Percentiles rank a stretch among this genome's conserved stretches.
Evolutionary conservation across 192 early-diverging fungal genomes (phyloP).

Genomic region (Thoreauomyces humboldtii): DNA sequence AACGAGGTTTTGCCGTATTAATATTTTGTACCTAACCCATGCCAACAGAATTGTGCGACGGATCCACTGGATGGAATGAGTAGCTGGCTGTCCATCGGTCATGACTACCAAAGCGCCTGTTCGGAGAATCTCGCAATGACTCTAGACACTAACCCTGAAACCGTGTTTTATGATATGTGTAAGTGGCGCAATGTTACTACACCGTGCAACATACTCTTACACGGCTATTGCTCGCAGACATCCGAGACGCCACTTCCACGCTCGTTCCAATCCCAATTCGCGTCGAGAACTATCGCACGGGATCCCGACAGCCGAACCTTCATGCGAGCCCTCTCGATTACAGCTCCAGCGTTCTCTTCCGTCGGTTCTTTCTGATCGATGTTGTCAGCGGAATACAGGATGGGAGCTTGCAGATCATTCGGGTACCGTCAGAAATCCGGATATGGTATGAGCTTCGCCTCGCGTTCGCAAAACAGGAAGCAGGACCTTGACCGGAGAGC

Average conservation of each 20-base stretch:
- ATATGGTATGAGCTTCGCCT: conserved; percentile 37
- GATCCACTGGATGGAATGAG: neutral
- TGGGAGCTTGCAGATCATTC: conserved; percentile 32
- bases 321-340: conserved; percentile 23
- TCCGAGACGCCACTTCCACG: conserved; percentile 27
- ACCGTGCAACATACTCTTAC: neutral
- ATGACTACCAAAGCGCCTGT: conserved; percentile 36
- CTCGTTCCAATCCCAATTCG: conserved; percentile 47
- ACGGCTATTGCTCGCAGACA: conserved; percentile 22
- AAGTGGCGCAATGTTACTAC: conserved; percentile 21
- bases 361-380: conserved; percentile 50
- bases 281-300: conserved; percentile 30
- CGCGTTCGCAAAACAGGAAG: neutral
- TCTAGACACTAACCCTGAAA: conserved; percentile 21
- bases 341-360: conserved; percentile 24
- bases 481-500: no score
- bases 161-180: conserved; percentile 51
- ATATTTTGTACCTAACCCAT: neutral
- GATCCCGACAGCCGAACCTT: conserved; percentile 15
- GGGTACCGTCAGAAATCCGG: conserved; percentile 36
- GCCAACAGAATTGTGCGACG: neutral
- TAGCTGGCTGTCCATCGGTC: conserved; percentile 35
- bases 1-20: neutral
- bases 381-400: conserved; percentile 42
- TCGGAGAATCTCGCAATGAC: conserved; percentile 32